Evolutionary conservation across 352 stramenopile genomes (phyloP).

Genomic region (Pythium aristosporum): DNA sequence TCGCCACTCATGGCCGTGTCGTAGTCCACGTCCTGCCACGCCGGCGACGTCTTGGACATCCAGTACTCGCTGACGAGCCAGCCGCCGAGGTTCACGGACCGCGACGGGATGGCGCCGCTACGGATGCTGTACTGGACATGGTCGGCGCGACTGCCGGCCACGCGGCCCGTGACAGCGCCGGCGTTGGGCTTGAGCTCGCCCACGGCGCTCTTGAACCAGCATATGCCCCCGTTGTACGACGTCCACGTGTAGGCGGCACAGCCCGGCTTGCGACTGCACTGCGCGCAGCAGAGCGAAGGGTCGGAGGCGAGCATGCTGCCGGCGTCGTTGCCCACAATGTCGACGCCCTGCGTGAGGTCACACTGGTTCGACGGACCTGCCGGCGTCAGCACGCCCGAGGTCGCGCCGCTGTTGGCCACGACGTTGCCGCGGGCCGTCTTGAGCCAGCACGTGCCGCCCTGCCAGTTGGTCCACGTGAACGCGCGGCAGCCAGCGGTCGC

Average conservation of each 20-base stretch:
- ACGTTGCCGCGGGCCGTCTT: conserved; percentile 8
- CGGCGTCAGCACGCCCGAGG: conserved; percentile 8
- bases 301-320: not conserved
- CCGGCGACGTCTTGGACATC: conserved; percentile 56
- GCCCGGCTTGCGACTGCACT: not conserved
- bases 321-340: conserved; percentile 7
- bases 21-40: conserved; percentile 39
- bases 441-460: conserved; percentile 26
- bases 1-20: conserved; percentile 30
- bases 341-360: not conserved
- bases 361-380: too few relatives aligned
- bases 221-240: not conserved
- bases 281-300: not conserved
- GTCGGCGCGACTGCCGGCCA: too few relatives aligned
- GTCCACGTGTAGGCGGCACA: conserved; percentile 17
- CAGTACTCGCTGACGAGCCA: conserved; percentile 40
- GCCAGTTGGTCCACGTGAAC: conserved; percentile 21
- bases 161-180: not conserved
- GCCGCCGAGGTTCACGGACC: conserved; percentile 53
- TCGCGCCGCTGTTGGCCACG: conserved; percentile 1
- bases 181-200: not conserved
- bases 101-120: too few relatives aligned
- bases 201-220: not conserved
- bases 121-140: too few relatives aligned
- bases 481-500: conserved; percentile 18